A percentile compares a stretch with the other conserved stretches of the same genome.
Conservation (phyloP, 257 asterid genomes). For the Haberlea rhodopensis region DNA sequence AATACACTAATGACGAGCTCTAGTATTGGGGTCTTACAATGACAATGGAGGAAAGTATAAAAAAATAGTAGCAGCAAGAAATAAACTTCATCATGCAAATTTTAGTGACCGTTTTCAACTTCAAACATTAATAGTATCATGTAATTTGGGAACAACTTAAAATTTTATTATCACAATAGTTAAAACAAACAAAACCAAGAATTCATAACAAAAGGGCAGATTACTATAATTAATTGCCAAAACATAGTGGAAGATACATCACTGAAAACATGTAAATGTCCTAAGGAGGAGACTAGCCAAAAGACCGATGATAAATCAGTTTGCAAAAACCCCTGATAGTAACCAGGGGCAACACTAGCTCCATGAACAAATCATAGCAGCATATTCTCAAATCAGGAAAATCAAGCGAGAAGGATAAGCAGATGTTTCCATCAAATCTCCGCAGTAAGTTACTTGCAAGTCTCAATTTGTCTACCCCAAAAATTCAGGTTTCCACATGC, state of each 20-base stretch:
- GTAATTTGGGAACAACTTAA: neutral
- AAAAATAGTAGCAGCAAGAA: neutral
- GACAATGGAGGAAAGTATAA: too few relatives aligned
- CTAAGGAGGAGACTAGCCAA: too few relatives aligned
- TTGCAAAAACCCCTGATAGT: too few relatives aligned
- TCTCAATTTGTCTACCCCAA: neutral
- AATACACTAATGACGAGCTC: too few relatives aligned
- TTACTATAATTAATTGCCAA: neutral
- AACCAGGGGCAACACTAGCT: neutral
- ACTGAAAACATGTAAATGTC: too few relatives aligned
- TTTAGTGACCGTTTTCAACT: neutral
- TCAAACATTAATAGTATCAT: neutral
- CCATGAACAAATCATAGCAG: constrained; percentile 1
- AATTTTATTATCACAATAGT: neutral
- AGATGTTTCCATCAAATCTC: neutral
- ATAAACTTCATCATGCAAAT: neutral
- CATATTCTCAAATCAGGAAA: neutral
- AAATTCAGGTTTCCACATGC: neutral
- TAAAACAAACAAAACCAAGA: neutral
- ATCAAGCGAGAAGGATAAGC: neutral
- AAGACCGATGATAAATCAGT: too few relatives aligned
- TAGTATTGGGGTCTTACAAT: too few relatives aligned
- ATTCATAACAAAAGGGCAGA: neutral
- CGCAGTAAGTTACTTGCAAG: neutral
- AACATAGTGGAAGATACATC: neutral